These are phyloP conservation scores for Reutealis trisperma DNA, from an alignment of 345 rosid genomes.

Conservation along the genomic window DNA sequence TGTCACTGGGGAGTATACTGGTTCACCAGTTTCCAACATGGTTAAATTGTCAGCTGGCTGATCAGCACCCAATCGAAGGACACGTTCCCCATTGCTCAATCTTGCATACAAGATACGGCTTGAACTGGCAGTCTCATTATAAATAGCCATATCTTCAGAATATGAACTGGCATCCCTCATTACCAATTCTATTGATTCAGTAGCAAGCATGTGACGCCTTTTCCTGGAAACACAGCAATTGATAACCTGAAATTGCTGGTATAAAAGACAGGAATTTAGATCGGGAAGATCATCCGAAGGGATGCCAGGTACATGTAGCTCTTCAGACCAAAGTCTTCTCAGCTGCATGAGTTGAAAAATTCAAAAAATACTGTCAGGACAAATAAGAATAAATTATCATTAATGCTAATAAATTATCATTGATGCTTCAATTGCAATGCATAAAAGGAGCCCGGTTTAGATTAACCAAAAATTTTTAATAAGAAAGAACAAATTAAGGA, in stretches of 20 bases:
- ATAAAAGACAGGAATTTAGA: slow-evolving; percentile 76
- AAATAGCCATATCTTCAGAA: slow-evolving; percentile 42
- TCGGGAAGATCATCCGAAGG: slow-evolving; percentile 75
- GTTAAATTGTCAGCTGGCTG: slow-evolving; percentile 53
- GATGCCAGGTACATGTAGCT: slow-evolving; percentile 73
- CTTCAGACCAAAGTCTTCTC: slow-evolving; percentile 78
- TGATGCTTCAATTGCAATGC: slow-evolving; percentile 2
- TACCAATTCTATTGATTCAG: slow-evolving; percentile 67
- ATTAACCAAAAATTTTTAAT: not conserved
- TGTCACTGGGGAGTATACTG: slow-evolving; percentile 73
- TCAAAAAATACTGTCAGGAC: slow-evolving; percentile 22
- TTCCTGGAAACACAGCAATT: slow-evolving; percentile 90
- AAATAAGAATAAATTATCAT: slow-evolving; percentile 1
- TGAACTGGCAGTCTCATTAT: slow-evolving; percentile 27
- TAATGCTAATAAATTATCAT: slow-evolving; percentile 1
- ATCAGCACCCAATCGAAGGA: slow-evolving; percentile 72
- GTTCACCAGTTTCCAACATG: slow-evolving; percentile 95
- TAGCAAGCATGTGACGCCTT: slow-evolving; percentile 52
- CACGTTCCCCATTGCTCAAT: slow-evolving; percentile 64
- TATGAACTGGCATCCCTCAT: slow-evolving; percentile 55
- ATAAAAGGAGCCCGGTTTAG: not conserved
- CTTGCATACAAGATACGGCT: slow-evolving; percentile 56
- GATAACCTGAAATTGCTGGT: slow-evolving; percentile 87
- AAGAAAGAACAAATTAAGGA: not conserved
- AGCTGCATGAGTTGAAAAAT: slow-evolving; percentile 52